A percentile compares a stretch with the other conserved stretches of the same genome.
Conservation (phyloP, 1,139 yeast genomes). For the Yamadazyma oceani region DNA sequence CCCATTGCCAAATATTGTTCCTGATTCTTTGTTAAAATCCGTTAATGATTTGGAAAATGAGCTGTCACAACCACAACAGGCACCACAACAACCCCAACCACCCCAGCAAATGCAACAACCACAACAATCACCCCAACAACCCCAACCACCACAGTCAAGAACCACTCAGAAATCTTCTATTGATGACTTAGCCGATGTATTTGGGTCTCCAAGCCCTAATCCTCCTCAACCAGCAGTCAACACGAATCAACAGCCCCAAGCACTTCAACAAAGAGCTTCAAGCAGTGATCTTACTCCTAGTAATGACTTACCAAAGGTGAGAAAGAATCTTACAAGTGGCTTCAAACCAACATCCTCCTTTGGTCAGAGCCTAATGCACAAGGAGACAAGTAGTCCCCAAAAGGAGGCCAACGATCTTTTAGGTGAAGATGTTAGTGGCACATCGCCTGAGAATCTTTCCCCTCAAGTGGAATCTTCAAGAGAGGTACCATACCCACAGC, state of each 20-base stretch:
- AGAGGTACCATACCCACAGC: constrained; percentile 11
- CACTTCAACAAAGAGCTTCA: constrained; percentile 27
- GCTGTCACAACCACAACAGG: constrained; percentile 21
- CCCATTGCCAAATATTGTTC: constrained; percentile 70
- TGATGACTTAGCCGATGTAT: constrained; percentile 64
- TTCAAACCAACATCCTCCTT: constrained; percentile 64
- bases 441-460: constrained; percentile 5
- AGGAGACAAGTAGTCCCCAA: constrained; percentile 23
- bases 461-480: no score
- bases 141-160: constrained; percentile 14
- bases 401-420: constrained; percentile 27
- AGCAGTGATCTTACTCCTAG: constrained; percentile 39
- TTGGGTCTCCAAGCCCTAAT: constrained; percentile 37
- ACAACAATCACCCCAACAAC: constrained; percentile 13
- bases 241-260: constrained; percentile 7
- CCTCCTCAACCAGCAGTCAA: constrained; percentile 11
- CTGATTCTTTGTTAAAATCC: constrained; percentile 49
- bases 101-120: constrained; percentile 16
- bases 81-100: constrained; percentile 19
- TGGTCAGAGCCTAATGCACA: constrained; percentile 57
- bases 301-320: constrained; percentile 38
- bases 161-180: constrained; percentile 50
- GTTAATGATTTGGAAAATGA: constrained; percentile 21
- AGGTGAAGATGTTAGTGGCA: constrained; percentile 23
- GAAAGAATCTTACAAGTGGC: constrained; percentile 37